Base-by-base conservation (phyloP, 129 eudicot species). In the Flaveria robusta region DNA sequence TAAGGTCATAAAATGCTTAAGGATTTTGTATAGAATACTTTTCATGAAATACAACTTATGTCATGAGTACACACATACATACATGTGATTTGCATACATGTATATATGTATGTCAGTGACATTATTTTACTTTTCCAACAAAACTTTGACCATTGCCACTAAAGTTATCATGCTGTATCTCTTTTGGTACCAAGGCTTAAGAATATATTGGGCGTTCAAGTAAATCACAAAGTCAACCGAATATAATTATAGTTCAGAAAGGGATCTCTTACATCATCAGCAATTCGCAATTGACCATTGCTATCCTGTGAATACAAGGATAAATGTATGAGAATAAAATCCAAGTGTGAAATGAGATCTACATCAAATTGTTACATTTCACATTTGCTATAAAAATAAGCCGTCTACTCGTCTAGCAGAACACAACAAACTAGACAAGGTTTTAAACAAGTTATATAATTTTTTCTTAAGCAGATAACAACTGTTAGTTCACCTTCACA, bases 231-330 rank as follows among this genome's bases (percentile, higher is more conserved):
- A 46, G 49, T 49, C 20, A 49, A 49, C 73, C 22, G 29, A 9
- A 34, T 0, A 41, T 73, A 59, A 50, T 34, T n/a, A 70, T 59
- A 41, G 15, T 37, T 63, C 59, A 45, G 23, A 39, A 76, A 74
- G 7, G 19, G 68, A 50, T 43, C 54, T 31, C 98, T 87, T 94
- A 94, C 98, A 77, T 94, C 98, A 74, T 94, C 98, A 70, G 93
- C 97, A 31, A 94, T 91, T 87, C 79, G 87, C 78, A 91, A 43
- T 69, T 76, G 81, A 68, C 97, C 97, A 72, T 86, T 82, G 31
- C 85, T 69, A 75, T 87, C 98, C 98, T 94, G 93, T 82, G 68
- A 37, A 68, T 75, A 63, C 11, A 59, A 59, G 70, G 54, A 66
- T 29, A 58, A 47, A 15, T 14, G 39, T 22, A 31, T 56, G 54